Conservation (phyloP, 1,139 yeast genomes). For the Zhuliangozyma parablackwelliae region DNA sequence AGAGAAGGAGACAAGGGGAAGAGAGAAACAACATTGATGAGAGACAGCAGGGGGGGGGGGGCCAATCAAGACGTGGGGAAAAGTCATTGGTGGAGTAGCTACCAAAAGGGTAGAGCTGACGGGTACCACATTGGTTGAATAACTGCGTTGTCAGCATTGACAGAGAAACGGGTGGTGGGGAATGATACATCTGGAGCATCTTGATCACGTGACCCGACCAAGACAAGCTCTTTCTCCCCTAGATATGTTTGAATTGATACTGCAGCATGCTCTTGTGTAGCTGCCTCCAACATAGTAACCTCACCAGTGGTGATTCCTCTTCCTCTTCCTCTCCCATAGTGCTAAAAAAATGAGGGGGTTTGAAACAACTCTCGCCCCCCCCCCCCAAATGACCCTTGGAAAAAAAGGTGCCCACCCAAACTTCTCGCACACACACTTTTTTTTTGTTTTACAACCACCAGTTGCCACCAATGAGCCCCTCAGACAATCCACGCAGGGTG, state of each 20-base stretch:
- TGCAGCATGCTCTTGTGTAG: not conserved
- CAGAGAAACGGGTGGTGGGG: too few species aligned
- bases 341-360: not conserved
- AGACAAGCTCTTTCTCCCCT: not conserved
- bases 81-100: conserved; percentile 43
- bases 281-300: not conserved
- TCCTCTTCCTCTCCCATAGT: not conserved
- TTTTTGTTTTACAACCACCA: too few species aligned
- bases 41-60: too few species aligned
- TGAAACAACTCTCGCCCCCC: not conserved
- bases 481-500: not conserved
- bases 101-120: conserved; percentile 89
- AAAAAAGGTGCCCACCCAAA: too few species aligned
- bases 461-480: conserved; percentile 5
- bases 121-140: conserved; percentile 76
- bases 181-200: too few species aligned
- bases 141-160: conserved; percentile 61
- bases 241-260: not conserved
- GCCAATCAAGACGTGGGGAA: too few species aligned
- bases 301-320: not conserved
- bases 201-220: too few species aligned
- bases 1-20: not conserved
- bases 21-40: too few species aligned
- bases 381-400: not conserved
- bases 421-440: too few species aligned